These are phyloP conservation scores for Rhododendron mucronatum DNA, from an alignment of 148 eudicot genomes.

Conservation along the genomic window DNA sequence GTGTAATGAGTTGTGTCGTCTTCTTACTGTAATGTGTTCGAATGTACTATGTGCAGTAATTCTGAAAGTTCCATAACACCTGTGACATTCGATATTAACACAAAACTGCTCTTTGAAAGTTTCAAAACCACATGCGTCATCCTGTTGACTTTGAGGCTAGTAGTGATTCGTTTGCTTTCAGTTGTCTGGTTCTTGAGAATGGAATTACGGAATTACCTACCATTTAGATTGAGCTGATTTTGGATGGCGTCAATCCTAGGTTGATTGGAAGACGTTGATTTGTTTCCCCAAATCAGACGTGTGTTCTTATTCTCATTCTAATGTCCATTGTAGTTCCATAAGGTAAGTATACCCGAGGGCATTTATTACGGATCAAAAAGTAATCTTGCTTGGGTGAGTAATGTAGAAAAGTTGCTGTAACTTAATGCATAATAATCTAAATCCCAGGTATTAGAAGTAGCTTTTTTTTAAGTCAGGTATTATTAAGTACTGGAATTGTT, in stretches of 20 bases:
- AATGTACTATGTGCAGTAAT: not conserved
- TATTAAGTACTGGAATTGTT: not conserved
- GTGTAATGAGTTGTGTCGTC: not conserved
- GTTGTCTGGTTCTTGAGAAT: not conserved
- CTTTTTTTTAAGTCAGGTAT: not conserved
- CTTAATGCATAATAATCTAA: not conserved
- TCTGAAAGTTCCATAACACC: not conserved
- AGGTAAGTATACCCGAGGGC: not conserved
- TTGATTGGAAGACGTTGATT: not conserved
- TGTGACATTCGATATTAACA: not conserved
- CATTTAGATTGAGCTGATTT: too few species aligned
- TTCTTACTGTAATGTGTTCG: not conserved
- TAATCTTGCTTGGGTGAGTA: not conserved
- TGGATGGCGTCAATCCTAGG: not conserved
- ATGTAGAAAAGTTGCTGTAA: not conserved
- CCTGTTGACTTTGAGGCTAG: not conserved
- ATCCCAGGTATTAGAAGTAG: not conserved
- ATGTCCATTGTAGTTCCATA: not conserved
- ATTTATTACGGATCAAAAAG: not conserved
- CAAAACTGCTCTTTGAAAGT: slow-evolving; percentile 6
- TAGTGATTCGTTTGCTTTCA: not conserved
- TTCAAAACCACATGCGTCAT: not conserved
- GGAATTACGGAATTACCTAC: not conserved
- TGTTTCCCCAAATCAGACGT: not conserved
- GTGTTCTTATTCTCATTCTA: not conserved